A percentile compares a stretch with the other conserved stretches of the same genome.
Evolutionary conservation across 495 filamentous ascomycete genomes (phyloP).

Genomic region (Lindgomyces ingoldianus): DNA sequence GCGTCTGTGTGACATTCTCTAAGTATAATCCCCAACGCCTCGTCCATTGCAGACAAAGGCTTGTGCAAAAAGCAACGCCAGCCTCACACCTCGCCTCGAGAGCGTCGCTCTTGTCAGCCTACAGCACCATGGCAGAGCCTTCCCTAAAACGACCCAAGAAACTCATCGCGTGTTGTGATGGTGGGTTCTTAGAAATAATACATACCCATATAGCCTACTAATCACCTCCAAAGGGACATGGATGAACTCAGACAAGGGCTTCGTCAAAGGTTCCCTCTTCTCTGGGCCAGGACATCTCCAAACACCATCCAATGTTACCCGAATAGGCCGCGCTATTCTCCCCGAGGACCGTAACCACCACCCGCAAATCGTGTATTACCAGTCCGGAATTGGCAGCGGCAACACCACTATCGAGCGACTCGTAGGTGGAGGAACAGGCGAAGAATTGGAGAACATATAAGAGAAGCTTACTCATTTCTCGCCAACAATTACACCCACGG

Average conservation of each 20-base stretch:
- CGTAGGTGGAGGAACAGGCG: slow-evolving; percentile 16
- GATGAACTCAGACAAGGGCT: slow-evolving; percentile 36
- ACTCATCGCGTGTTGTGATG: slow-evolving; percentile 46
- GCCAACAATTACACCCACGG: slow-evolving; percentile 48
- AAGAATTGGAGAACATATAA: slow-evolving; percentile 44
- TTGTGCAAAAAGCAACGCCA: too few relatives aligned
- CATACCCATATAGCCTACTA: neutral
- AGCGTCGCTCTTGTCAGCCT: neutral
- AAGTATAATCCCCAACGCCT: too few relatives aligned
- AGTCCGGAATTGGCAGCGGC: slow-evolving; percentile 36
- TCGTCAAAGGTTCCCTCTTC: slow-evolving; percentile 24
- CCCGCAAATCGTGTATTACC: slow-evolving; percentile 42
- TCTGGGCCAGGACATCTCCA: slow-evolving; percentile 23
- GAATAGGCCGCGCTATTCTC: slow-evolving; percentile 20
- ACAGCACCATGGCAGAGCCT: slow-evolving; percentile 2
- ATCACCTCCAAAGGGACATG: slow-evolving; percentile 22
- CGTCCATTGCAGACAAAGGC: too few relatives aligned
- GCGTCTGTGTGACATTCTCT: too few relatives aligned
- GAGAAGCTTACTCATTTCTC: slow-evolving; percentile 48
- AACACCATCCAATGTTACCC: slow-evolving; percentile 32
- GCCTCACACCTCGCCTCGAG: too few relatives aligned
- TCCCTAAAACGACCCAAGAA: slow-evolving; percentile 33
- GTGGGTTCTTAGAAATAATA: slow-evolving; percentile 7
- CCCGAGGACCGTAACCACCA: slow-evolving; percentile 12
- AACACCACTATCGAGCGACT: slow-evolving; percentile 8